These are phyloP conservation scores for Plasmopara muralis DNA, from an alignment of 352 stramenopile genomes.

Conservation along the genomic window DNA sequence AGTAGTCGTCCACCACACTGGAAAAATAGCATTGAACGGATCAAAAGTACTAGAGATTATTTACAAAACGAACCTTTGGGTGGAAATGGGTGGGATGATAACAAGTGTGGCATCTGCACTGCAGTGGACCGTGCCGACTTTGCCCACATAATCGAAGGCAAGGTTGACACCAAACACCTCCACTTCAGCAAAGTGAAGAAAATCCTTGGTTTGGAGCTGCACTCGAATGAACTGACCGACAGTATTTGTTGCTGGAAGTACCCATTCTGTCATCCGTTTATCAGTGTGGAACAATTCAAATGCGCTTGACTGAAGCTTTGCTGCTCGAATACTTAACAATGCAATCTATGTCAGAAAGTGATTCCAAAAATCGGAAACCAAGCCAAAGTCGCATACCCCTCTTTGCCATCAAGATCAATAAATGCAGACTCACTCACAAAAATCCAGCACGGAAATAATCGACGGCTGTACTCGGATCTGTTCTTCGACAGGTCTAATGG, in stretches of 20 bases:
- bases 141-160: slow-evolving; percentile 74
- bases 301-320: slow-evolving; percentile 70
- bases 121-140: slow-evolving; percentile 68
- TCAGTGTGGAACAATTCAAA: slow-evolving; percentile 76
- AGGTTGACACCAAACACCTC: slow-evolving; percentile 90
- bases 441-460: slow-evolving; percentile 91
- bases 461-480: slow-evolving; percentile 64
- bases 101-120: slow-evolving; percentile 87
- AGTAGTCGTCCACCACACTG: slow-evolving; percentile 71
- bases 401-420: slow-evolving; percentile 63
- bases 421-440: slow-evolving; percentile 89
- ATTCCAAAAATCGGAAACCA: not conserved
- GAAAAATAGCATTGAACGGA: not conserved
- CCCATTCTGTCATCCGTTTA: slow-evolving; percentile 83
- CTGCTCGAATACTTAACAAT: slow-evolving; percentile 53
- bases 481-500: slow-evolving; percentile 69
- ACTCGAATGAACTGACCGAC: slow-evolving; percentile 77
- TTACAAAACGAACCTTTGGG: slow-evolving; percentile 36
- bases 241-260: slow-evolving; percentile 76
- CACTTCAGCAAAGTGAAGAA: slow-evolving; percentile 87
- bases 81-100: slow-evolving; percentile 62
- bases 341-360: not conserved
- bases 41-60: not conserved
- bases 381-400: slow-evolving; percentile 33
- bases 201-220: slow-evolving; percentile 85